phyloP scores from a whole-genome alignment of 331 rosid species.

The Stylosanthes scabra region DNA sequence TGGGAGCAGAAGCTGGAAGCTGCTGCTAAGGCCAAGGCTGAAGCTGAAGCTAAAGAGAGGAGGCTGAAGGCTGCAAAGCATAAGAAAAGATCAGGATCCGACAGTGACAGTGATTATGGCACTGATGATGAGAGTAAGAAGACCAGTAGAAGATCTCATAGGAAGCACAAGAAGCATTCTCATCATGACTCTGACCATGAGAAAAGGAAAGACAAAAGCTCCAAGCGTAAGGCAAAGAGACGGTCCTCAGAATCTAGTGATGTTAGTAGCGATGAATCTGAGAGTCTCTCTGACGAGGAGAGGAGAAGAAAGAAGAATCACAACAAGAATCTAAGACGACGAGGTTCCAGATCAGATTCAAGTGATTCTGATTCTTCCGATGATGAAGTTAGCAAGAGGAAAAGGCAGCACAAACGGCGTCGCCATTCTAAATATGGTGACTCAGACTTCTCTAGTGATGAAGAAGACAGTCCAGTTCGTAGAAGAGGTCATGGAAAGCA shows the following conservation, averaged over 20 bases:
- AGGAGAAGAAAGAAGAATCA: constrained; percentile 70
- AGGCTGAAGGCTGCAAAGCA: constrained; percentile 70
- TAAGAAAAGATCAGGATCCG: constrained; percentile 63
- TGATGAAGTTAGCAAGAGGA: constrained; percentile 51
- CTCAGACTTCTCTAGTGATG: constrained; percentile 53
- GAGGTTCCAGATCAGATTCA: constrained; percentile 56
- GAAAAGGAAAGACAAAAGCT: constrained; percentile 65
- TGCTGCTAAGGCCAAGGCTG: constrained; percentile 76
- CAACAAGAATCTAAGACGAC: constrained; percentile 56
- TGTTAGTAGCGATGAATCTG: constrained; percentile 57
- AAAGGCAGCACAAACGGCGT: constrained; percentile 49
- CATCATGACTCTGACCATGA: constrained; percentile 62
- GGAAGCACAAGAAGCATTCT: constrained; percentile 70
- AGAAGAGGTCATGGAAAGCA: constrained; percentile 57
- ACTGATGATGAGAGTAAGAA: constrained; percentile 54
- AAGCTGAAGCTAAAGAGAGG: constrained; percentile 74
- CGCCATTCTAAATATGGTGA: constrained; percentile 39
- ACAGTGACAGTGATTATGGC: constrained; percentile 56
- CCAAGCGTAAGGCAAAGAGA: constrained; percentile 62
- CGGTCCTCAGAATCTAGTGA: constrained; percentile 54
- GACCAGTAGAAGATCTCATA: constrained; percentile 62
- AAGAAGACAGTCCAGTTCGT: constrained; percentile 38
- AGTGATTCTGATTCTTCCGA: constrained; percentile 53
- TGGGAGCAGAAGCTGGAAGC: constrained; percentile 98
- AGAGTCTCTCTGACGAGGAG: constrained; percentile 57